A percentile compares a stretch with the other conserved stretches of the same genome.
Conservation (phyloP, 768 basidiomycete species). For the Pisolithus albus region DNA sequence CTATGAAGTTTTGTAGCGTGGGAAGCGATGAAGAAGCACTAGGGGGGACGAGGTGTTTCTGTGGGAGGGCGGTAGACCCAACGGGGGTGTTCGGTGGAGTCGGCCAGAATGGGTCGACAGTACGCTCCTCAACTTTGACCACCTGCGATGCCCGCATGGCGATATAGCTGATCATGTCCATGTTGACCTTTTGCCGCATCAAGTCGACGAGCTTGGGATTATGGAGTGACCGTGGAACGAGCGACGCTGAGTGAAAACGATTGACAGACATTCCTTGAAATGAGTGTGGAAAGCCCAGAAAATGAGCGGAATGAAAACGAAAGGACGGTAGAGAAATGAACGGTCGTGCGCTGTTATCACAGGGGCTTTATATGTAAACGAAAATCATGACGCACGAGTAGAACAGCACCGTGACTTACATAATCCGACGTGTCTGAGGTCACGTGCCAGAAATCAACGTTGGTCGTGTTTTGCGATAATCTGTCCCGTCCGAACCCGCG, state of each 20-base stretch:
- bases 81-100: conserved; percentile 67
- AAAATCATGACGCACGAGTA: background rate
- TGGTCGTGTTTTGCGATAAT: too few relatives aligned
- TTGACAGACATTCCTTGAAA: conserved; percentile 31
- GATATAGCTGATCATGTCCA: conserved; percentile 82
- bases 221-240: conserved; percentile 69
- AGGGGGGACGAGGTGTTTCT: conserved; percentile 22
- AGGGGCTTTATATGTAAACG: conserved; percentile 1
- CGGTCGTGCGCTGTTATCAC: too few relatives aligned
- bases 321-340: conserved; percentile 13
- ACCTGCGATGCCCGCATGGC: conserved; percentile 71
- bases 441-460: conserved; percentile 24
- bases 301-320: conserved; percentile 1
- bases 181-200: conserved; percentile 67
- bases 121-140: conserved; percentile 58
- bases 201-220: conserved; percentile 76
- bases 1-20: conserved; percentile 78
- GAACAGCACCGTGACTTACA: conserved; percentile 3
- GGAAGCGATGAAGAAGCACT: conserved; percentile 35
- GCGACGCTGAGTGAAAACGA: conserved; percentile 69
- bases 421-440: conserved; percentile 18
- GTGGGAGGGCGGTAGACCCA: conserved; percentile 34
- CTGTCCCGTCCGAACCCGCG: too few relatives aligned
- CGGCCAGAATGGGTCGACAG: conserved; percentile 36
- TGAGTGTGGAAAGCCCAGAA: conserved; percentile 13